phyloP scores from a whole-genome alignment of 805 yeast genomes.

The Candida endomychidarum region DNA sequence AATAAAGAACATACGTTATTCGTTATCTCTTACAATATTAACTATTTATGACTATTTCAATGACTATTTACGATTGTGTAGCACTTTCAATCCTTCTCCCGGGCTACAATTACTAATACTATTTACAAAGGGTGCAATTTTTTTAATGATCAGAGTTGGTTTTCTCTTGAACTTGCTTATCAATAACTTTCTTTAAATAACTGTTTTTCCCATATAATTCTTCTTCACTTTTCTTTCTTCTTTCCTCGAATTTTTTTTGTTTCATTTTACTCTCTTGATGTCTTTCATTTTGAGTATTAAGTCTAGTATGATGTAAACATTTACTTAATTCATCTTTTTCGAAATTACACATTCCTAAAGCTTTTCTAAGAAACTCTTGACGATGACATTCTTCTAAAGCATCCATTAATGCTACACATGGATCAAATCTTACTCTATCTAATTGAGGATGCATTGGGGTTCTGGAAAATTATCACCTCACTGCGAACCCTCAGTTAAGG shows the following conservation, averaged over 20 bases:
- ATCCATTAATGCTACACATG: conserved; percentile 78
- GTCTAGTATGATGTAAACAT: conserved; percentile 79
- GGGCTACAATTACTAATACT: too few species aligned
- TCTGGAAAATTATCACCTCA: conserved; percentile 1
- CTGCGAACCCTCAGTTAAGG: conserved; percentile 1
- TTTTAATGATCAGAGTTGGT: not conserved
- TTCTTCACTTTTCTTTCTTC: conserved; percentile 64
- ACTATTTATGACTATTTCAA: too few species aligned
- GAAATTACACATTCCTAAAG: conserved; percentile 81
- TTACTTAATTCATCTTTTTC: conserved; percentile 74
- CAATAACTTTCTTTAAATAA: conserved; percentile 63
- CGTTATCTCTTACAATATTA: too few species aligned
- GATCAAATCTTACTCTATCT: conserved; percentile 42
- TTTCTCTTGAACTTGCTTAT: conserved; percentile 31
- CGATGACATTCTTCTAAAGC: conserved; percentile 90
- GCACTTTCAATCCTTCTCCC: too few species aligned
- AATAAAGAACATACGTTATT: too few species aligned
- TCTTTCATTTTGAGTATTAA: conserved; percentile 57
- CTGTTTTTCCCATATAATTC: conserved; percentile 79
- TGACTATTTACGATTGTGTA: too few species aligned
- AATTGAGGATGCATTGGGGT: conserved; percentile 48
- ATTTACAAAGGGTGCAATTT: too few species aligned
- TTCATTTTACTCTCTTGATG: conserved; percentile 54
- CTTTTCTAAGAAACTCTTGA: conserved; percentile 62
- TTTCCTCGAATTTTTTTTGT: conserved; percentile 52